Base-by-base conservation (phyloP, 768 basidiomycete genomes). In the Coprinopsis sp. region DNA sequence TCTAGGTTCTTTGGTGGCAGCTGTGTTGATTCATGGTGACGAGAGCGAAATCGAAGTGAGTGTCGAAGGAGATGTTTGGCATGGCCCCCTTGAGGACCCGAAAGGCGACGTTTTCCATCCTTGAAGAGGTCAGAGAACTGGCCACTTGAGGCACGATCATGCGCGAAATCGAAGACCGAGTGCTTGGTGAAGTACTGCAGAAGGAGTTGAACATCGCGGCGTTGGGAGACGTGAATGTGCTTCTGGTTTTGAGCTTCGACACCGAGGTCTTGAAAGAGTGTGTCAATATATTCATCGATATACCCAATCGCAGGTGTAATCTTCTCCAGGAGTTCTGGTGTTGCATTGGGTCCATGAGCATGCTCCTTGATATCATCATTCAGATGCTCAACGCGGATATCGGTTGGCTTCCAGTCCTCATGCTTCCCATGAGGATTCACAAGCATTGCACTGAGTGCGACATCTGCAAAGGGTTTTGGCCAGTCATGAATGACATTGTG, bases 311-410 rank as follows among this genome's bases (percentile, higher is more conserved):
- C 57, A 2, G 55, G 57, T 2, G 57, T 58, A 4, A 55, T 57
- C 46, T 57, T 54, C 33, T 57, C 54, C 4, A 58, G 51, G 7
- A 53, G 27, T 2, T 46, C 50, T 0, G 59, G 59, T 6, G 50
- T 51, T 4, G 52, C 52, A 51, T 57, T 60, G 14, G 51, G 38
- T 12, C 57, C 59, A 47, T 57, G 51, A 6, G 54, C 52, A 23
- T 36, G 38, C 36, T 54, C 57, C 29, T 61, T 61, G 50, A 61
- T 57, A 1, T 40, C 6, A 6, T 51, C 46, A 31, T 61, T 59
- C 34, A 58, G 47, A n/a, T 61, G 60, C 33, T 61, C 55, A 7
- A 58, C 56, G 2, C 46, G 48, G 33, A 61, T 56, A 46, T 61
- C 60, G 11, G 57, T 57, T 30, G 54, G 50, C 25, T 58, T 61